Evolutionary conservation across 1,284 basidiomycete species (phyloP), one percentile per base, ranked within the genome.

Genomic region (Cryptococcus maquisensis): DNA sequence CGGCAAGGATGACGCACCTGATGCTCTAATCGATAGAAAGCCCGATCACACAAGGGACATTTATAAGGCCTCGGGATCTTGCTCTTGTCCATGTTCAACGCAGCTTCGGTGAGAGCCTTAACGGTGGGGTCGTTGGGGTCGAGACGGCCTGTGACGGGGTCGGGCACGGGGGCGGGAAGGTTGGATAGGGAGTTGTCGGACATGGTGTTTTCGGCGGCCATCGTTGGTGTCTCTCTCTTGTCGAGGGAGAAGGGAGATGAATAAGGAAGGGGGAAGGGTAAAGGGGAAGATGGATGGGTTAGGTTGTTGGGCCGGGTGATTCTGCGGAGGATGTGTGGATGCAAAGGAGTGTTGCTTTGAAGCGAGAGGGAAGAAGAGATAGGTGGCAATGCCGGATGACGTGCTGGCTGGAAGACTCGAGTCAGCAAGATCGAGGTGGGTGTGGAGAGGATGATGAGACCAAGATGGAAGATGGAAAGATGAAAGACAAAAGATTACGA

Each of bases 1-100:
- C 26, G 12, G 15, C n/a, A 21, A 43, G 5, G 21, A 36, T 21
- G n/a, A 28, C 43, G 59, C 65, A 89, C 91, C 83, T 92, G 90
- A 75, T 96, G 92, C 75, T 95, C 92, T 20, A 95, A 82, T 55
- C 92, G 81, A 72, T 88, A 91, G 76, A 95, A 95, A 0, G 90
- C 90, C 20, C 90, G 81, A 47, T 89, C 89, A 69, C 92, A 95
- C n/a, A 89, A 80, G 0, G 91, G 91, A 74, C 92, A 97, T 71
- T 95, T 96, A 84, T 96, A 97, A 0, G 93, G 93, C 52, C 91
- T 81, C 1, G 88, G 82, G 32, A 79, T 80, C 64, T 79, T 79
- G 66, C 71, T 75, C 71, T 79, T 79, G 65, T 79, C 78, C 69
- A 76, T 74, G 51, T 74, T 75, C 51, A 78, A 62, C 6, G 77